Evolutionary conservation across 192 early-diverging fungal species (phyloP).

Genomic region (Allomyces macrogynus): DNA sequence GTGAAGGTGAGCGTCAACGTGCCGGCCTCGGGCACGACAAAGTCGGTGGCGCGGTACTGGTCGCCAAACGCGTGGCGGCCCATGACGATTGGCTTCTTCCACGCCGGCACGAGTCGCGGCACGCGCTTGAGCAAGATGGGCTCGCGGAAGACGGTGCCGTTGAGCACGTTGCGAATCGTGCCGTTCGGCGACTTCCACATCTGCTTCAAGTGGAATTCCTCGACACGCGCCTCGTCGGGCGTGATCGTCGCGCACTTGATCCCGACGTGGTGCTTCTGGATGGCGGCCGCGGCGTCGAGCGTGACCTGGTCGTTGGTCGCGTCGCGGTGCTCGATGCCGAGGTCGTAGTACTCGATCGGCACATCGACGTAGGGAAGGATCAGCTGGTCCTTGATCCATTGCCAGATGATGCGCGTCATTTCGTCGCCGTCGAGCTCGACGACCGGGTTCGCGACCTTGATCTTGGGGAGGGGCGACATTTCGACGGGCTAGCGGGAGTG

Average conservation of each 20-base stretch:
- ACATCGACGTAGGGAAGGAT: constrained; percentile 70
- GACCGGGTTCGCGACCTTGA: constrained; percentile 64
- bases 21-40: constrained; percentile 75
- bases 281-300: constrained; percentile 84
- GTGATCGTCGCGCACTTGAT: constrained; percentile 99
- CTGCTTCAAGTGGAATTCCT: constrained; percentile 87
- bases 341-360: constrained; percentile 92
- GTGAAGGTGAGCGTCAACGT: constrained; percentile 79
- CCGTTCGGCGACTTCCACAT: constrained; percentile 98
- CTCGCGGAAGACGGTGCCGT: constrained; percentile 95
- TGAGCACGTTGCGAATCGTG: constrained; percentile 88
- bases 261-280: constrained; percentile 89
- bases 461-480: constrained; percentile 14
- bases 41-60: constrained; percentile 96
- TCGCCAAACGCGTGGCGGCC: constrained; percentile 95
- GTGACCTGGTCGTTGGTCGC: constrained; percentile 83
- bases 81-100: constrained; percentile 87
- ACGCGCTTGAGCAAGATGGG: constrained; percentile 85
- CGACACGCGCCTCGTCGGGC: constrained; percentile 79
- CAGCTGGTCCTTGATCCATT: constrained; percentile 81
- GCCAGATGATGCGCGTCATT: constrained; percentile 97
- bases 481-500: no score
- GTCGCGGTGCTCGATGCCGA: constrained; percentile 82
- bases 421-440: constrained; percentile 89
- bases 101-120: constrained; percentile 76